Percentiles rank a stretch among this genome's conserved stretches.
Conservation (phyloP, 2,329 filamentous ascomycete species). For the Microthyrium microscopicum region DNA sequence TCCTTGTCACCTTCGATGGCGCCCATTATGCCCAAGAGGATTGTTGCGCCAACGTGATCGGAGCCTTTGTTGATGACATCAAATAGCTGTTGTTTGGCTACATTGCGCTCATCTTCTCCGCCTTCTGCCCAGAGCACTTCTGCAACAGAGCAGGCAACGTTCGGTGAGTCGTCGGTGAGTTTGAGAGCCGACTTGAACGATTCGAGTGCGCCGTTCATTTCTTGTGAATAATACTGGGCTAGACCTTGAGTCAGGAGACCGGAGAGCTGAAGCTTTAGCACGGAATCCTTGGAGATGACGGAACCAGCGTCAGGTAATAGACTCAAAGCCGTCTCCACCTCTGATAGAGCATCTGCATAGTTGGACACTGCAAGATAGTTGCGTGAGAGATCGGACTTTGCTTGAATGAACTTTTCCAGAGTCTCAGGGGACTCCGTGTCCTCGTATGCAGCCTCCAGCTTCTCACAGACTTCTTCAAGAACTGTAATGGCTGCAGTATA, state of each 20-base stretch:
- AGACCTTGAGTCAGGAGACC: slow-evolving; percentile 75
- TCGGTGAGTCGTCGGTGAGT: slow-evolving; percentile 60
- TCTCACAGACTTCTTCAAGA: slow-evolving; percentile 49
- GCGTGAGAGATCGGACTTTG: slow-evolving; percentile 76
- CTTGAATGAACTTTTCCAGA: slow-evolving; percentile 62
- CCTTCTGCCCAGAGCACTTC: slow-evolving; percentile 91
- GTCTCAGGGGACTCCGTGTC: slow-evolving; percentile 58
- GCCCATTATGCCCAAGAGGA: slow-evolving; percentile 70
- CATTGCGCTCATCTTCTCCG: slow-evolving; percentile 52
- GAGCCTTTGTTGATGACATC: slow-evolving; percentile 58
- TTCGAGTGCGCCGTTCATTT: slow-evolving; percentile 52
- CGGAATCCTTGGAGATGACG: slow-evolving; percentile 46
- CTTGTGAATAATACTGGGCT: slow-evolving; percentile 54
- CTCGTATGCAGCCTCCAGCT: slow-evolving; percentile 70
- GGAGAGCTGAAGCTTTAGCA: slow-evolving; percentile 59
- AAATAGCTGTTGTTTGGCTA: slow-evolving; percentile 66
- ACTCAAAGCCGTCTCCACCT: slow-evolving; percentile 64
- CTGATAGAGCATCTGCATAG: slow-evolving; percentile 56
- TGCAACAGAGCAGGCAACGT: slow-evolving; percentile 72
- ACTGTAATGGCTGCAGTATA: slow-evolving; percentile 43
- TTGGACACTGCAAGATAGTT: slow-evolving; percentile 54
- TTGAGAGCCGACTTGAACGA: slow-evolving; percentile 68
- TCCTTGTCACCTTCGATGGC: slow-evolving; percentile 66
- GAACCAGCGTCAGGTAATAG: slow-evolving; percentile 57
- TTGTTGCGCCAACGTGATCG: slow-evolving; percentile 61